Evolutionary conservation across 2,329 filamentous ascomycete genomes (phyloP).

Genomic region (Ophiocordyceps sinensis): DNA sequence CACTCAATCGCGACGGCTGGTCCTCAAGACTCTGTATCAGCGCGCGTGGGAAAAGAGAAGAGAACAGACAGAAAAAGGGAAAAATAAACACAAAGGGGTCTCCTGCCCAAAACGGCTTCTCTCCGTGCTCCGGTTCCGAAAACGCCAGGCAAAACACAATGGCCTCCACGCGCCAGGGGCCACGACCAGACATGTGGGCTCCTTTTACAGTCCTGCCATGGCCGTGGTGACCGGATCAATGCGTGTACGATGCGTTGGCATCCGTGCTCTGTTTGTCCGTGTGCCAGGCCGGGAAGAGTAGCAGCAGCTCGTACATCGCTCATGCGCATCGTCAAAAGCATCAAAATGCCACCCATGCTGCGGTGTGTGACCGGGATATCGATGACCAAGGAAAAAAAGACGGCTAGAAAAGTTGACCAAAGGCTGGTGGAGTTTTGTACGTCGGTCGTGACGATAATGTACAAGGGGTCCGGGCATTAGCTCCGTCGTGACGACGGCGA

Average conservation of each 20-base stretch:
- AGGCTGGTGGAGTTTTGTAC: not conserved
- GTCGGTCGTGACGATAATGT: conserved; percentile 12
- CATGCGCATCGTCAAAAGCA: conserved; percentile 33
- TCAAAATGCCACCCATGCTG: conserved; percentile 10
- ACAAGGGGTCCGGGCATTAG: conserved; percentile 10
- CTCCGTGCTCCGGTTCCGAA: conserved; percentile 9
- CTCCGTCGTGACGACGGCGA: not conserved
- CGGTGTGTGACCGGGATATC: not conserved
- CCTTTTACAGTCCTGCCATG: conserved; percentile 3
- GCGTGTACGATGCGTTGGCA: conserved; percentile 1
- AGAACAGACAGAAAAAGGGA: conserved; percentile 6
- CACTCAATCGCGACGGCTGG: not conserved
- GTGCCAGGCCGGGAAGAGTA: conserved; percentile 2
- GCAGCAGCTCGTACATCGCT: conserved; percentile 29
- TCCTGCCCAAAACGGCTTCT: conserved; percentile 9
- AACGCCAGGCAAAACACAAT: conserved; percentile 21
- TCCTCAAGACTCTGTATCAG: not conserved
- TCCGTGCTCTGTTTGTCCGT: conserved; percentile 1
- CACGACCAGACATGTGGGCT: conserved; percentile 6
- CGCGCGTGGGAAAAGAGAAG: not conserved
- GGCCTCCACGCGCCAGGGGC: conserved; percentile 4
- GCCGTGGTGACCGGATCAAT: conserved; percentile 2
- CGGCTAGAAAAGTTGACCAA: not conserved
- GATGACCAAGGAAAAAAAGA: conserved; percentile 16
- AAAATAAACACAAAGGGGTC: conserved; percentile 7